A percentile compares a stretch with the other conserved stretches of the same genome.
phyloP scores from a whole-genome alignment of 352 stramenopile species.

The Phytophthora citricola region DNA sequence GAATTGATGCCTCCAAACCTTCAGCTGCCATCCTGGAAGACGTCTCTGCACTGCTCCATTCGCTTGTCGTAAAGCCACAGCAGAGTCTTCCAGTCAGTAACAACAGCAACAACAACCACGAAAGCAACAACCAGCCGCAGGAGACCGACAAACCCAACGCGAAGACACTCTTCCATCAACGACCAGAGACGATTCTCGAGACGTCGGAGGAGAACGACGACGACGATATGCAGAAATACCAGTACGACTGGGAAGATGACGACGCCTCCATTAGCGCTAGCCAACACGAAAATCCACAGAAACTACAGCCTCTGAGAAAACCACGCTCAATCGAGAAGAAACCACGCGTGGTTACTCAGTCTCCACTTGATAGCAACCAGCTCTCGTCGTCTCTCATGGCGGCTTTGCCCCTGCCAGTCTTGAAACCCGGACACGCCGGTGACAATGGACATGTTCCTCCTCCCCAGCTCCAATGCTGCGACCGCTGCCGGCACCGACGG shows the following conservation, averaged over 20 bases:
- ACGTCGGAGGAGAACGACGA: conserved; percentile 55
- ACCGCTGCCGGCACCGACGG: conserved; percentile 18
- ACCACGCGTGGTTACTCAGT: neutral
- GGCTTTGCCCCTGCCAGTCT: conserved; percentile 21
- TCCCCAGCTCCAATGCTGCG: conserved; percentile 29
- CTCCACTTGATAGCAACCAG: conserved; percentile 8
- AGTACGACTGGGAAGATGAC: conserved; percentile 53
- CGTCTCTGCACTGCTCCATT: conserved; percentile 49
- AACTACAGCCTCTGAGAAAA: conserved; percentile 3
- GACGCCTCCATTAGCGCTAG: conserved; percentile 10
- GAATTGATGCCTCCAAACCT: conserved; percentile 47
- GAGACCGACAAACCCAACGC: conserved; percentile 3
- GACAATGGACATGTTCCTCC: conserved; percentile 13
- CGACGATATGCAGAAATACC: conserved; percentile 37
- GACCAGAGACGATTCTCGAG: conserved; percentile 55
- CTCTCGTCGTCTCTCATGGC: conserved; percentile 33
- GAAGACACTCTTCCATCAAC: conserved; percentile 37
- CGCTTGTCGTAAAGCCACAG: conserved; percentile 26
- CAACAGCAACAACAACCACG: conserved; percentile 15
- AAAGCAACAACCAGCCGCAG: conserved; percentile 28
- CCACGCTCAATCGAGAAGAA: conserved; percentile 1
- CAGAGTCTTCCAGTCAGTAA: conserved; percentile 5
- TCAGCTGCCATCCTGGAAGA: conserved; percentile 47
- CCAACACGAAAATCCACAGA: conserved; percentile 20
- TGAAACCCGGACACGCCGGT: conserved; percentile 3